Evolutionary conservation across 2,329 filamentous ascomycete genomes (phyloP), one percentile per base, ranked within the genome.

Genomic region (Aspergillus vadensis): DNA sequence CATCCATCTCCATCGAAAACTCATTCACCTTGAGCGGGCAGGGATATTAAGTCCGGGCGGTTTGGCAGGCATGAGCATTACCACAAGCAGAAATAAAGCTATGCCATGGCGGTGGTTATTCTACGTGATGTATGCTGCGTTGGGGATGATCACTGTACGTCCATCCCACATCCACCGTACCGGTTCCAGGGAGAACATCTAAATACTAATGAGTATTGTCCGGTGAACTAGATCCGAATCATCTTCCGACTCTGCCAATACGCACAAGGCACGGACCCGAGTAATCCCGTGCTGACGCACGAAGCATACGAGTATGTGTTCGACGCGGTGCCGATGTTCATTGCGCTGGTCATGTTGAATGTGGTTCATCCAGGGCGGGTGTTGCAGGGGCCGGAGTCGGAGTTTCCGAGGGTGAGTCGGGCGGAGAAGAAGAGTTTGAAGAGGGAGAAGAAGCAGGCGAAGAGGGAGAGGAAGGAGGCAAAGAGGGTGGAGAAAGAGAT

Each of bases 271-370:
- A 78, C 77, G 7, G 74, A 78, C 4, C 83, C 86, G 1, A 89
- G 88, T 70, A 86, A 90, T 67, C 74, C 87, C 38, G 80, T 90
- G 57, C 79, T 89, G 7, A 89, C 88, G 65, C 80, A 91, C 58
- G 83, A 89, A 64, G 77, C 69, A 3, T 88, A 84, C 68, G 78
- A 81, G 25, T 83, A 82, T 57, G 70, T 70, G 1, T 80, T 79
- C 57, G 85, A 88, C 68, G 83, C 83, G 0, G 70, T 82, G 1
- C 84, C 85, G 1, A 87, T 88, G 81, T 73, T 83, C 41, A 50
- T 86, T 14, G 73, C 80, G 27, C 60, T 82, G 64, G 19, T 76
- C 3, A 60, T 79, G 10, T 69, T 82, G 51, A 81, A 81, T 62
- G 25, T 79, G 2, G 64, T 81, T 30, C 82, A 85, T 68, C 83